Percentiles rank a stretch among this genome's conserved stretches.
Evolutionary conservation across 768 basidiomycete species (phyloP).

Genomic region (Sporobolomyces roseus): DNA sequence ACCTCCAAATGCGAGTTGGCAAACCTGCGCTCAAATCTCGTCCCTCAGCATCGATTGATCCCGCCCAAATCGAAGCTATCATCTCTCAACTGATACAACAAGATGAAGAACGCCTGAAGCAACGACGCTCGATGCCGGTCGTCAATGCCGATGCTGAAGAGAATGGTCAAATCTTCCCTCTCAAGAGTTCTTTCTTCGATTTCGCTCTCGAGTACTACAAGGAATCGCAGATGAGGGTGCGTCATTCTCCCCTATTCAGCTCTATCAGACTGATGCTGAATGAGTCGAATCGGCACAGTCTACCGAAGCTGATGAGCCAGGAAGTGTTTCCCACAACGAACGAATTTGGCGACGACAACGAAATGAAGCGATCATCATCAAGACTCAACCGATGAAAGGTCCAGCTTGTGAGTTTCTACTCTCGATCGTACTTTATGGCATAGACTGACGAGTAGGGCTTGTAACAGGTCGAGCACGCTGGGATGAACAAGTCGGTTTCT

Average conservation of each 20-base stretch:
- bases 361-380: slow-evolving; percentile 71
- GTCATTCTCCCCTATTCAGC: slow-evolving; percentile 43
- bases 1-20: slow-evolving; percentile 33
- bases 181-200: slow-evolving; percentile 89
- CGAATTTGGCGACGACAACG: slow-evolving; percentile 90
- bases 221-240: slow-evolving; percentile 96
- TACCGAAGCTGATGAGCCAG: slow-evolving; percentile 92
- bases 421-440: no score
- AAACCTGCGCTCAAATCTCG: slow-evolving; percentile 26
- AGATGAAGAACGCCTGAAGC: slow-evolving; percentile 81
- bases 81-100: slow-evolving; percentile 88
- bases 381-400: slow-evolving; percentile 67
- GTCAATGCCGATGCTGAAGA: slow-evolving; percentile 45
- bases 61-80: slow-evolving; percentile 56
- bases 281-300: slow-evolving; percentile 56
- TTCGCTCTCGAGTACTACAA: slow-evolving; percentile 97
- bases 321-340: slow-evolving; percentile 86
- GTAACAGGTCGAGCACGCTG: slow-evolving; percentile 52
- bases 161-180: slow-evolving; percentile 53
- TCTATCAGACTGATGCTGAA: neutral
- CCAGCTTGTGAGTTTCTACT: no score
- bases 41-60: neutral
- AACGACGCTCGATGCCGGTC: slow-evolving; percentile 57
- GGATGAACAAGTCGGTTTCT: slow-evolving; percentile 49
- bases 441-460: no score